Evolutionary conservation across 306 rosid genomes (phyloP).

Genomic region (Prosopis cineraria): DNA sequence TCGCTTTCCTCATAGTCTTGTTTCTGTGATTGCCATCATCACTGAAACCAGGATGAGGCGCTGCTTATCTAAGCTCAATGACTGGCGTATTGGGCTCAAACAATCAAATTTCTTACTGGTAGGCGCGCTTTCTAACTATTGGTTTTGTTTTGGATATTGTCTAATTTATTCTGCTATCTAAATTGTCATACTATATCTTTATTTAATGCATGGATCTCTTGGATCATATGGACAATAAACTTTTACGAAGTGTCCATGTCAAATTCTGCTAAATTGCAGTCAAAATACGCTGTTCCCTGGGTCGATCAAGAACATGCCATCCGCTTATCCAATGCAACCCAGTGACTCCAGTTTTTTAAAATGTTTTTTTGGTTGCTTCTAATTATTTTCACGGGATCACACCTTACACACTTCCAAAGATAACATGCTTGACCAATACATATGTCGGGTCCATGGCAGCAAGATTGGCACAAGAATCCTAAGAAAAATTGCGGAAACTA

Average conservation of each 20-base stretch:
- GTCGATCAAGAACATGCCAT: not conserved
- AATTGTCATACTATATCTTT: not conserved
- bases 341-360: not conserved
- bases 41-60: conserved; percentile 38
- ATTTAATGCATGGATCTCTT: not conserved
- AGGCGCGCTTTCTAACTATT: not conserved
- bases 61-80: conserved; percentile 14
- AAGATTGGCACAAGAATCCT: no score
- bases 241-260: not conserved
- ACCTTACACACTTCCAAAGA: not conserved
- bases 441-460: not conserved
- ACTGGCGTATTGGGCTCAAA: conserved; percentile 32
- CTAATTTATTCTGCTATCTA: not conserved
- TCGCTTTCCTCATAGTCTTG: not conserved
- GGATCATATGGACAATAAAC: not conserved
- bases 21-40: not conserved
- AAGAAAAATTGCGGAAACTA: no score
- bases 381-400: not conserved
- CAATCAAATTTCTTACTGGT: conserved; percentile 44
- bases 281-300: not conserved
- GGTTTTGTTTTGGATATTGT: not conserved
- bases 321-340: not conserved
- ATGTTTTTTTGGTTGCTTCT: not conserved
- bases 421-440: not conserved
- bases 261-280: not conserved